Conservation (phyloP, 2,329 filamentous ascomycete species). For the Colletotrichum nymphaeae region DNA sequence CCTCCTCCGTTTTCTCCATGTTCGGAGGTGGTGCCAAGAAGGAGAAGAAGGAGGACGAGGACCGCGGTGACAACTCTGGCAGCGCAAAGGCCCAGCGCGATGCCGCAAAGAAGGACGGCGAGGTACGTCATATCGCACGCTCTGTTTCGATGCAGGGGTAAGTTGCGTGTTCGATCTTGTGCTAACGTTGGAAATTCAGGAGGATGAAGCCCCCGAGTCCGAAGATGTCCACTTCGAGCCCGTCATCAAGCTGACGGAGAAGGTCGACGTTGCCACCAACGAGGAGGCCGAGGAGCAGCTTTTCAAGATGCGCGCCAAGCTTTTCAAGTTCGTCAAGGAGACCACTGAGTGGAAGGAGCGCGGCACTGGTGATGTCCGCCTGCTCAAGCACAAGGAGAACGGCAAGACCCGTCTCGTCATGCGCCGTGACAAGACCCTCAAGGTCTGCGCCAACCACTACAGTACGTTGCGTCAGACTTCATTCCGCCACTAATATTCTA, state of each 20-base stretch:
- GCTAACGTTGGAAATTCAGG: constrained; percentile 42
- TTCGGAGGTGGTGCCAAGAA: constrained; percentile 98
- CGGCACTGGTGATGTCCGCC: constrained; percentile 93
- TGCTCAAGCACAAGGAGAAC: constrained; percentile 99
- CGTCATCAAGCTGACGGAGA: constrained; percentile 94
- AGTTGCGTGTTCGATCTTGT: neutral
- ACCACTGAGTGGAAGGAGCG: constrained; percentile 98
- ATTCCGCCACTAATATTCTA: neutral
- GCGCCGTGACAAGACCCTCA: constrained; percentile 99
- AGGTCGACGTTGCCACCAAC: constrained; percentile 97
- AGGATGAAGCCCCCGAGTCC: constrained; percentile 86
- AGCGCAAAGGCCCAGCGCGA: constrained; percentile 84
- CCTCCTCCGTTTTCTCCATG: constrained; percentile 91
- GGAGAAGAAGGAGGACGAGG: constrained; percentile 90
- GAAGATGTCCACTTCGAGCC: constrained; percentile 98
- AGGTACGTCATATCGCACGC: constrained; percentile 56
- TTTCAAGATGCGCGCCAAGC: constrained; percentile 99
- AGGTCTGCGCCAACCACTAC: constrained; percentile 99
- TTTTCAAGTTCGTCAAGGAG: constrained; percentile 97
- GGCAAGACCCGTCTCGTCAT: constrained; percentile 97
- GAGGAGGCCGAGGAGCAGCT: constrained; percentile 97
- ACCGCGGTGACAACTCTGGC: constrained; percentile 87
- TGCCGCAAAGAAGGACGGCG: constrained; percentile 65
- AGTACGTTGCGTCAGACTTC: constrained; percentile 67
- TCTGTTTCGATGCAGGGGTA: neutral